Evolutionary conservation across 192 early-diverging fungal species (phyloP), one percentile per base, ranked within the genome.

Genomic region (Linnemannia exigua): DNA sequence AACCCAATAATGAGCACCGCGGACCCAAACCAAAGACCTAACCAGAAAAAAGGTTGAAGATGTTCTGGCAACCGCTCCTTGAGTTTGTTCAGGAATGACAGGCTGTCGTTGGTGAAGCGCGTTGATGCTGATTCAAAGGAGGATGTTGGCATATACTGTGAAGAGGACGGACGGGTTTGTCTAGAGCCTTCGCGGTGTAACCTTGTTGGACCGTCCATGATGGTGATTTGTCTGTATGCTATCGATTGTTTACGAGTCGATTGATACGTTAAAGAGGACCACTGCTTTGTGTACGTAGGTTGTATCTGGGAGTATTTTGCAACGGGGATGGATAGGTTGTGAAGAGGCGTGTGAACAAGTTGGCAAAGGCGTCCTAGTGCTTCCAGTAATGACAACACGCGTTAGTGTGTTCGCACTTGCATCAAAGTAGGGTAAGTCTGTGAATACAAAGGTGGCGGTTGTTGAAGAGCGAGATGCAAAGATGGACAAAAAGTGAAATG

Each of bases 1-100:
- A 91, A 36, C 2, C 77, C 67, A 35, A 88, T 80, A 46, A 89
- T 86, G 31, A 81, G n/a, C 17, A 70, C 82, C 8, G 75, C 79
- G 28, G 87, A 75, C 0, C 19, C 69, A 31, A 89, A 74, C 81
- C 81, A 89, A 12, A 78, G 69, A 9, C 79, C 78, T 2, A 83
- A 36, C 78, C 81, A 89, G 9, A 87, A 79, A 51, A 63, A 84
- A 5, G 79, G 77, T 51, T 81, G 54, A 1, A 70, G 54, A 50
- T 61, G 46, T 31, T 70, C 76, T 7, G 75, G 79, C 16, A 77
- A 33, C 50, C 44, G 28, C 2, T 79, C 78, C 28, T 69, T 70
- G 8, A 79, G 1, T 4, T 36, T 15, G 36, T 70, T 78, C 11
- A 81, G 58, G 5, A 58, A 31, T 5, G 46, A n/a, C 14, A 79